Evolutionary conservation across 2,329 filamentous ascomycete species (phyloP).

Genomic region (Zymoseptoria tritici): DNA sequence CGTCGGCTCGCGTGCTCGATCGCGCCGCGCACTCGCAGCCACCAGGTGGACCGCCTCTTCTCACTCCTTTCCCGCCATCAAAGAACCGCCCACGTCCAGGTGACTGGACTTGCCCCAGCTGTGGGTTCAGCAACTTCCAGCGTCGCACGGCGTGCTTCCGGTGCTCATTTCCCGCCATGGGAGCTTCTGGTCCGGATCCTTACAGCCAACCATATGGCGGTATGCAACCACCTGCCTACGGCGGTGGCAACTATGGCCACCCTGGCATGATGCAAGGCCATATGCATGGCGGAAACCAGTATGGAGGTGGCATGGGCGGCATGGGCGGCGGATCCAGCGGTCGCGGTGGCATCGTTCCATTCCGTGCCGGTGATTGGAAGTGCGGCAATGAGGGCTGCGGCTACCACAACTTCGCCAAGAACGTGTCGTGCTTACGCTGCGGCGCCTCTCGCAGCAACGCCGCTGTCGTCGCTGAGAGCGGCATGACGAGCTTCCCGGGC

Average conservation of each 20-base stretch:
- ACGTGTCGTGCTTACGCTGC: slow-evolving; percentile 93
- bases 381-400: slow-evolving; percentile 95
- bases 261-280: slow-evolving; percentile 65
- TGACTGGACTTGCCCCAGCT: slow-evolving; percentile 98
- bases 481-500: slow-evolving; percentile 47
- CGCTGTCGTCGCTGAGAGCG: slow-evolving; percentile 84
- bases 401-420: slow-evolving; percentile 99
- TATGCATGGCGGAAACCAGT: slow-evolving; percentile 50
- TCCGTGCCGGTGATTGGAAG: slow-evolving; percentile 98
- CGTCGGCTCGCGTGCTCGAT: slow-evolving; percentile 92
- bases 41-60: slow-evolving; percentile 47
- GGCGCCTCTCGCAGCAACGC: slow-evolving; percentile 90
- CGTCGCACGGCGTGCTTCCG: slow-evolving; percentile 97
- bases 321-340: slow-evolving; percentile 53
- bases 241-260: slow-evolving; percentile 43
- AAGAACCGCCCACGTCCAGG: slow-evolving; percentile 96
- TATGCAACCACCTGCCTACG: slow-evolving; percentile 33
- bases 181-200: slow-evolving; percentile 61
- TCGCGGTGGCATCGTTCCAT: slow-evolving; percentile 67
- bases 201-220: slow-evolving; percentile 45
- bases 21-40: slow-evolving; percentile 65
- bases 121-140: slow-evolving; percentile 99
- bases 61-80: slow-evolving; percentile 94
- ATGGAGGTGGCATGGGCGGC: slow-evolving; percentile 50
- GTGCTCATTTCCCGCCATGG: slow-evolving; percentile 95